A percentile compares a stretch with the other conserved stretches of the same genome.
Evolutionary conservation across 2,329 filamentous ascomycete genomes (phyloP).

Genomic region (Colletotrichum truncatum): DNA sequence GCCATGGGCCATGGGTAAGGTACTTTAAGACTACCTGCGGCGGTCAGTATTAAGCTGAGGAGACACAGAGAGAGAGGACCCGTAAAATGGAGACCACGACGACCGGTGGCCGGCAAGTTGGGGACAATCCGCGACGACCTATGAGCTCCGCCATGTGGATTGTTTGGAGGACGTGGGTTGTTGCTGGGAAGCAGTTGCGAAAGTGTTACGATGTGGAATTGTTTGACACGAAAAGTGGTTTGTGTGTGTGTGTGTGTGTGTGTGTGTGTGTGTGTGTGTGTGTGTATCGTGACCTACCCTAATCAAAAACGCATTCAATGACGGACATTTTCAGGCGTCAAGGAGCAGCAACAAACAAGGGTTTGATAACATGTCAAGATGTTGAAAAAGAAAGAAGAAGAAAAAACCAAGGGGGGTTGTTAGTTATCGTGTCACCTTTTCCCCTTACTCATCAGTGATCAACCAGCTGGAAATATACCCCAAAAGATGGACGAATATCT

Average conservation of each 20-base stretch:
- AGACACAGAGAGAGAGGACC: too few species aligned
- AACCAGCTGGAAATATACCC: neutral
- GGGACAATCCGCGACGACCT: neutral
- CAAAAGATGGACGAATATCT: neutral
- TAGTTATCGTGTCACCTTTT: too few species aligned
- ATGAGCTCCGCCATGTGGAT: conserved; percentile 12
- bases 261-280: neutral
- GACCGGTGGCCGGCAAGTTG: neutral
- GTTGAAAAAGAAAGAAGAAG: neutral
- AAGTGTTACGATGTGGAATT: neutral
- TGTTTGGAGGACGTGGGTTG: conserved; percentile 9
- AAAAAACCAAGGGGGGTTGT: neutral
- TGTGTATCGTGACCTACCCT: neutral
- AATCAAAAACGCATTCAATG: neutral
- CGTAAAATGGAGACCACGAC: too few species aligned
- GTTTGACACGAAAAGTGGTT: neutral
- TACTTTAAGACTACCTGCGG: conserved; percentile 15
- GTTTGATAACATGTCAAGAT: neutral
- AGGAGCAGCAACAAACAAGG: neutral
- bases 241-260: neutral
- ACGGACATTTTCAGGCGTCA: neutral
- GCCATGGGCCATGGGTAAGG: conserved; percentile 2
- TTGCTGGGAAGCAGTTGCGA: neutral
- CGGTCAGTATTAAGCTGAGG: neutral
- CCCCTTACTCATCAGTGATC: neutral